Percentiles rank a stretch among this genome's conserved stretches.
Evolutionary conservation across 331 rosid genomes (phyloP).

Genomic region (Arachis monticola): DNA sequence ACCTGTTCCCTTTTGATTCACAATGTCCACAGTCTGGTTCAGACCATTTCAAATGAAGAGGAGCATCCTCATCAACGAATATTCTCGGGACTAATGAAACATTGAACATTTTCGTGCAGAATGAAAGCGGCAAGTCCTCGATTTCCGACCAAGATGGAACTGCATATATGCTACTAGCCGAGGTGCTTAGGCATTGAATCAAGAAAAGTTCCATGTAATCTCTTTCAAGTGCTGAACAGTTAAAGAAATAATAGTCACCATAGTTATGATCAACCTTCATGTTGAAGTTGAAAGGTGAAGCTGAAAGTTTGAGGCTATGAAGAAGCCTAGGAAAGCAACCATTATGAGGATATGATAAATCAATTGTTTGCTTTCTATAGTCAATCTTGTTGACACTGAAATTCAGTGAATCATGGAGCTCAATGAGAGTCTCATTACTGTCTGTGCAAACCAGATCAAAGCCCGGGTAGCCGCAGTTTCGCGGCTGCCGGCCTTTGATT

Average conservation of each 20-base stretch:
- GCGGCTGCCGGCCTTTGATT: conserved; percentile 17
- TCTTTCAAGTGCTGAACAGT: conserved; percentile 31
- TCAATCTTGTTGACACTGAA: conserved; percentile 25
- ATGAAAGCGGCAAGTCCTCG: background rate
- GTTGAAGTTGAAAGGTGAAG: conserved; percentile 7
- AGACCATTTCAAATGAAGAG: conserved; percentile 34
- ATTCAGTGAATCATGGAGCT: conserved; percentile 32
- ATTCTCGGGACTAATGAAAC: background rate
- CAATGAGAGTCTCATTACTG: conserved; percentile 10
- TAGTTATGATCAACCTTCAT: background rate
- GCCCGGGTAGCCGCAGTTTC: conserved; percentile 26
- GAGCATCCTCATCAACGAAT: no score
- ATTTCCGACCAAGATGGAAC: rapidly evolving
- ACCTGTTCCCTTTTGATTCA: conserved; percentile 30
- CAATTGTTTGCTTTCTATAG: conserved; percentile 37
- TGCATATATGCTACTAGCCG: conserved; percentile 13
- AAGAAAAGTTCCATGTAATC: rapidly evolving
- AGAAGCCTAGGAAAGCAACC: conserved; percentile 17
- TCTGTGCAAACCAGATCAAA: conserved; percentile 36
- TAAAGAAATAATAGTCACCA: conserved; percentile 9
- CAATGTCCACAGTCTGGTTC: conserved; percentile 36
- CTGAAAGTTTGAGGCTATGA: conserved; percentile 1
- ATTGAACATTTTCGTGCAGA: conserved; percentile 36
- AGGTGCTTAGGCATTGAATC: conserved; percentile 17
- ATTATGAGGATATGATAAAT: conserved; percentile 32